Base-by-base conservation (phyloP, 2,329 filamentous ascomycete genomes). In the Stylonectria norvegica region DNA sequence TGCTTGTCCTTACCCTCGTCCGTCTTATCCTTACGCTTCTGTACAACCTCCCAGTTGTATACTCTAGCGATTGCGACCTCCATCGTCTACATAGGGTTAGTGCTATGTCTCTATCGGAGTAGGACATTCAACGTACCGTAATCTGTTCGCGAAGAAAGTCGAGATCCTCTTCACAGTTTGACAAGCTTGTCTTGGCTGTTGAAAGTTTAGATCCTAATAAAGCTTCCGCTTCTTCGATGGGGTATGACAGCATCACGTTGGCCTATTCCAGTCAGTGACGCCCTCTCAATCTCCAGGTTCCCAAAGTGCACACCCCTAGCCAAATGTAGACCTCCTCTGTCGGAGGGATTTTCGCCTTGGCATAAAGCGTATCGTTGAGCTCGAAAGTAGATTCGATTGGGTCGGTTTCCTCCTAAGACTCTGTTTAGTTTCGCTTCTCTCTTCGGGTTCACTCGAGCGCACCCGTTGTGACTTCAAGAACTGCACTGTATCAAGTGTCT, bases 41-140 rank as follows among this genome's bases (percentile, higher is more conserved):
- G 87, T 30, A 91, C 88, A 4, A 98, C 89, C 59, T 98, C 93
- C 91, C 93, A 97, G 67, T 98, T 98, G 68, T 98, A 97, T n/a
- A 98, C 90, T 50, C 93, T 78, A 16, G 93, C 93, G 28, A 91
- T 89, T 4, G 93, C 93, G 22, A 98, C 93, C 67, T 98, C 93
- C 73, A 98, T 84, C 0, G 90, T 96, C 88, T 94, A 28, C 14
- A 4, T 23, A 4, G 14, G 12, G 15, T 33, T 16, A n/a, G 40
- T 25, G 18, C 15, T 3, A 20, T 31, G 29, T 17, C 16, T 20
- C 4, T 18, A n/a, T n/a, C n/a, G n/a, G n/a, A n/a, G n/a, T n/a
- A n/a, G n/a, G n/a, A n/a, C n/a, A n/a, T n/a, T n/a, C 11, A 43
- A 67, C 79, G 53, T 70, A 94, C 90, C 49, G 93, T 98, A 55